Percentiles rank a stretch among this genome's conserved stretches.
These are phyloP conservation scores for Blastocystis sp. DNA, from an alignment of 352 stramenopile genomes.

Conservation along the genomic window DNA sequence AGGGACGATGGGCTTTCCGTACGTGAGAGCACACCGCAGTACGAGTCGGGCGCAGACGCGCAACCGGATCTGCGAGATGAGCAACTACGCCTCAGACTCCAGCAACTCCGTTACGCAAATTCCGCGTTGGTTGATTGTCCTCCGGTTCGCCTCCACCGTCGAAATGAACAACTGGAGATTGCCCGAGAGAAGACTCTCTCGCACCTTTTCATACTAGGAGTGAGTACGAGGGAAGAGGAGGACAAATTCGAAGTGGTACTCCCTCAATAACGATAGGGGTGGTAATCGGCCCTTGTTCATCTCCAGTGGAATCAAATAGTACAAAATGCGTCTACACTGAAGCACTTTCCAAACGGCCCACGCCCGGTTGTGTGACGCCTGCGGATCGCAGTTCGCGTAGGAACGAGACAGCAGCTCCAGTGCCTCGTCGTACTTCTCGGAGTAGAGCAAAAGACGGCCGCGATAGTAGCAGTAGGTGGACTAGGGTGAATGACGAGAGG, in stretches of 20 bases:
- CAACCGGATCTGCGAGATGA: slow-evolving; percentile 14
- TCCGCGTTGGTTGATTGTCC: slow-evolving; percentile 4
- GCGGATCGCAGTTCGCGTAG: neutral
- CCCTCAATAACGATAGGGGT: neutral
- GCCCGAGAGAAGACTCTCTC: neutral
- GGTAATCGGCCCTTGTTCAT: neutral
- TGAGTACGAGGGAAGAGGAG: neutral
- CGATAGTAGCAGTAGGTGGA: slow-evolving; percentile 42
- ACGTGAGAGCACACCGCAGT: neutral
- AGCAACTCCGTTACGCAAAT: neutral
- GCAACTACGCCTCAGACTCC: neutral
- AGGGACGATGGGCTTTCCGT: neutral
- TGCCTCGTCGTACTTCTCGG: slow-evolving; percentile 19
- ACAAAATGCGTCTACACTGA: slow-evolving; percentile 23
- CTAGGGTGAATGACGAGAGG: neutral
- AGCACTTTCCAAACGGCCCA: neutral
- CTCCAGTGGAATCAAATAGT: slow-evolving; percentile 22
- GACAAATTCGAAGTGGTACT: slow-evolving; percentile 26
- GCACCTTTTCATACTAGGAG: neutral
- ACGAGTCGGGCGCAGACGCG: slow-evolving; percentile 2
- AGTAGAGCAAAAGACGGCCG: slow-evolving; percentile 15
- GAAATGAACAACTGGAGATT: slow-evolving; percentile 20
- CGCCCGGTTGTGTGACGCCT: neutral
- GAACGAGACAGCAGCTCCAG: neutral
- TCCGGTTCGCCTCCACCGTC: neutral